phyloP scores from a whole-genome alignment of 2,329 filamentous ascomycete species.

The Ophiostoma sp. region DNA sequence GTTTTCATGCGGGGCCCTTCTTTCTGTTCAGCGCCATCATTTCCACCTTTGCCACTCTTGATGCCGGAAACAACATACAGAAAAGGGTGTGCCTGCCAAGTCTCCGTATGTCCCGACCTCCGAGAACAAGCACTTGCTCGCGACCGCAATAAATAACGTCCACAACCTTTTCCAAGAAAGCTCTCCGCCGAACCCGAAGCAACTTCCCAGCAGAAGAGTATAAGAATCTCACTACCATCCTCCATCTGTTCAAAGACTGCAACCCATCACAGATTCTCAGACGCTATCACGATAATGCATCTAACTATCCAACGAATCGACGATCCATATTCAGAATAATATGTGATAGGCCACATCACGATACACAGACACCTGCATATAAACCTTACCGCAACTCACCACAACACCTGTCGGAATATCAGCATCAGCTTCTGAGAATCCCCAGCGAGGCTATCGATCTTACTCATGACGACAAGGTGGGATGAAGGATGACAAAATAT shows the following conservation, averaged over 20 bases:
- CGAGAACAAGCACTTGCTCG: slow-evolving; percentile 1
- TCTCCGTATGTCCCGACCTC: neutral
- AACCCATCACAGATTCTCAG: neutral
- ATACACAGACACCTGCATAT: too few relatives aligned
- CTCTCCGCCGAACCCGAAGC: neutral
- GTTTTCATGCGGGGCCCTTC: neutral
- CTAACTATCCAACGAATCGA: neutral
- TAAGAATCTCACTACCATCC: neutral
- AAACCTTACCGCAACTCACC: neutral
- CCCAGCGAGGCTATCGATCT: neutral
- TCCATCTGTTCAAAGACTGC: neutral
- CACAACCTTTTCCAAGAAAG: neutral
- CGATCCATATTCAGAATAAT: neutral
- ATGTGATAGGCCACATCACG: too few relatives aligned
- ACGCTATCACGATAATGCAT: neutral
- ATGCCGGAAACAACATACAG: neutral
- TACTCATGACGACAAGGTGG: neutral
- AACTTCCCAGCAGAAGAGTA: neutral
- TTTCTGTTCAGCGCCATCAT: neutral
- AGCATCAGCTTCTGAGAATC: neutral
- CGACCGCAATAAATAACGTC: neutral
- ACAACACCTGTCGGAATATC: neutral
- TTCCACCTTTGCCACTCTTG: neutral
- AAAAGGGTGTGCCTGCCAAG: slow-evolving; percentile 11
- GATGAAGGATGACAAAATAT: neutral